Evolutionary conservation across 2,329 filamentous ascomycete genomes (phyloP), one percentile per base, ranked within the genome.

Genomic region (Aureobasidium sp.): DNA sequence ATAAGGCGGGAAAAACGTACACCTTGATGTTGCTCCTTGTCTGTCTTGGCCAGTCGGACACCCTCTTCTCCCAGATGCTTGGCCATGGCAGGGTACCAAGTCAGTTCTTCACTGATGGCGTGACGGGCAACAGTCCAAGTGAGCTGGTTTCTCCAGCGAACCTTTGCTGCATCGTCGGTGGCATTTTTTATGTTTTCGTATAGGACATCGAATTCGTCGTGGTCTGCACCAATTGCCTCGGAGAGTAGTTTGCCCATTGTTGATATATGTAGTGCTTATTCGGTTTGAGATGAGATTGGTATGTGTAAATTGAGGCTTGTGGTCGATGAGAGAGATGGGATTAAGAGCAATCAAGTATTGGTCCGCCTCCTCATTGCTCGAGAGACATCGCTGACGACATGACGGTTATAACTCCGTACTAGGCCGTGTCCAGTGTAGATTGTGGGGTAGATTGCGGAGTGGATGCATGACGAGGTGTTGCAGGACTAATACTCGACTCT

Each of bases 101-200:
- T 69, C 6, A 82, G 67, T 64, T 82, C 81, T 63, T 82, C 79
- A 9, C 76, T 78, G 55, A 82, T 73, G 0, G 78, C 74, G 67
- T 82, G 79, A 10, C 80, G 77, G 30, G 79, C 77, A 0, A 82
- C 71, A 62, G 81, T 78, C 80, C 80, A 82, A 14, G 75, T 77
- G 63, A 82, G 79, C 62, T 80, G 75, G 60, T 82, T 82, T 61
- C 79, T 76, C 62, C 73, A 81, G 13, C 76, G 73, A 6, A 70
- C 72, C 59, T 77, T 73, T 30, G 77, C 72, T 36, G 80, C 78
- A 36, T 51, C 21, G 48, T 34, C 27, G 11, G 7, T 29, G 5
- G 25, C 25, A 16, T 29, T 47, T 3, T 47, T 47, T 3, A 27
- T 5, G 11, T 16, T 16, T 9, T 29, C 27, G 16, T 29, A 47